These are phyloP conservation scores for Botrytis paeoniae DNA, from an alignment of 2,329 filamentous ascomycete genomes.

Conservation along the genomic window DNA sequence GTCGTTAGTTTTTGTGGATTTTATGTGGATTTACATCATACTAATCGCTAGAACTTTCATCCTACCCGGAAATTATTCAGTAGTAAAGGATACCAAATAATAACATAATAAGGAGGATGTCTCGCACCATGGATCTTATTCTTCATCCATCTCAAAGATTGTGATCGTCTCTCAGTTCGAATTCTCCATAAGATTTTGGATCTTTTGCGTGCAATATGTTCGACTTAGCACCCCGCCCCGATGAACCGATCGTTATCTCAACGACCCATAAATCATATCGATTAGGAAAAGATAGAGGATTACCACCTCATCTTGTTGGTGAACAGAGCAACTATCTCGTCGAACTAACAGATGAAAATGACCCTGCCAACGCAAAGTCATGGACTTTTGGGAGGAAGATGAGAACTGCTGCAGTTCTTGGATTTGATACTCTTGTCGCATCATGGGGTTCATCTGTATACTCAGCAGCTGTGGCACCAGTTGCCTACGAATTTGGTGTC, in stretches of 20 bases:
- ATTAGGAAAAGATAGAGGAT: slow-evolving; percentile 15
- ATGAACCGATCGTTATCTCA: slow-evolving; percentile 4
- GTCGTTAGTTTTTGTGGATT: neutral
- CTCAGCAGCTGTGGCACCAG: slow-evolving; percentile 45
- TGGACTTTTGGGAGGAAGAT: slow-evolving; percentile 17
- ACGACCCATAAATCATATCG: slow-evolving; percentile 19
- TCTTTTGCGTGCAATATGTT: slow-evolving; percentile 12
- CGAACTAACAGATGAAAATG: slow-evolving; percentile 19
- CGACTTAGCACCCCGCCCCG: slow-evolving; percentile 18
- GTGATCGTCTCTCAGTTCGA: slow-evolving; percentile 4
- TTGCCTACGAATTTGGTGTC: slow-evolving; percentile 53
- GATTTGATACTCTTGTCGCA: slow-evolving; percentile 30
- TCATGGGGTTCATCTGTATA: slow-evolving; percentile 40
- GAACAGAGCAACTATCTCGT: slow-evolving; percentile 21
- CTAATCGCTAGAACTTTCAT: neutral
- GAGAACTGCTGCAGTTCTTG: slow-evolving; percentile 32
- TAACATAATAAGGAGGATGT: slow-evolving; percentile 1
- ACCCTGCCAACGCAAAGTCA: slow-evolving; percentile 21
- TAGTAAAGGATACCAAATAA: neutral
- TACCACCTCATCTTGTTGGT: slow-evolving; percentile 15
- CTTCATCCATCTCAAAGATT: slow-evolving; percentile 2
- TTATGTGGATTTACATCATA: neutral
- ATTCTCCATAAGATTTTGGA: neutral
- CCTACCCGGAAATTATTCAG: slow-evolving; percentile 5
- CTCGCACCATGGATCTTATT: neutral